Conservation (phyloP, 768 basidiomycete species). For the Strobilomyces dryophilus region DNA sequence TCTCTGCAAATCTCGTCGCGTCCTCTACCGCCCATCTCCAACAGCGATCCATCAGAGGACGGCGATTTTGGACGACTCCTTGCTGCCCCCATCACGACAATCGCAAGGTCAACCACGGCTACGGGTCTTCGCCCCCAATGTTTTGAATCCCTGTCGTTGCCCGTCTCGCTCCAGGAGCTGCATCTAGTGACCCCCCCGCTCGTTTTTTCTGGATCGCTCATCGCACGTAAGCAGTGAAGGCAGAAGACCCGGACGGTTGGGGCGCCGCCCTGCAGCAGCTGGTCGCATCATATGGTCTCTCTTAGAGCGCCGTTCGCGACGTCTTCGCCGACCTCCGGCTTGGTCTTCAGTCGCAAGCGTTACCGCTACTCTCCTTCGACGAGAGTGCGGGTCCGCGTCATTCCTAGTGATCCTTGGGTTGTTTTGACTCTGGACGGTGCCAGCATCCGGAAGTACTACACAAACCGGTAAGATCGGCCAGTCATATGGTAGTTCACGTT, state of each 20-base stretch:
- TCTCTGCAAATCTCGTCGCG: not conserved
- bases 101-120: not conserved
- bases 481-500: no score
- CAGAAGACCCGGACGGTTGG: not conserved
- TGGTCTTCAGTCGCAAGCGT: constrained; percentile 24
- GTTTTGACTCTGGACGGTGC: no score
- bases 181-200: constrained; percentile 6
- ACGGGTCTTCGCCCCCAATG: not conserved
- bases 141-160: not conserved
- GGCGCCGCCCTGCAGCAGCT: no score
- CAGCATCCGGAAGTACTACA: no score
- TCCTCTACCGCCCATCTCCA: not conserved
- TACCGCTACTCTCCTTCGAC: not conserved
- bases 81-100: not conserved
- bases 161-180: not conserved
- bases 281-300: constrained; percentile 50
- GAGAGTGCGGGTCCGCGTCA: no score
- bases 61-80: constrained; percentile 15
- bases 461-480: no score
- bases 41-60: constrained; percentile 14
- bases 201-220: not conserved
- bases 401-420: no score
- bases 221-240: no score
- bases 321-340: constrained; percentile 43
- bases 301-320: constrained; percentile 33